Evolutionary conservation across 2,329 filamentous ascomycete genomes (phyloP).

Genomic region (Colletotrichum sp.): DNA sequence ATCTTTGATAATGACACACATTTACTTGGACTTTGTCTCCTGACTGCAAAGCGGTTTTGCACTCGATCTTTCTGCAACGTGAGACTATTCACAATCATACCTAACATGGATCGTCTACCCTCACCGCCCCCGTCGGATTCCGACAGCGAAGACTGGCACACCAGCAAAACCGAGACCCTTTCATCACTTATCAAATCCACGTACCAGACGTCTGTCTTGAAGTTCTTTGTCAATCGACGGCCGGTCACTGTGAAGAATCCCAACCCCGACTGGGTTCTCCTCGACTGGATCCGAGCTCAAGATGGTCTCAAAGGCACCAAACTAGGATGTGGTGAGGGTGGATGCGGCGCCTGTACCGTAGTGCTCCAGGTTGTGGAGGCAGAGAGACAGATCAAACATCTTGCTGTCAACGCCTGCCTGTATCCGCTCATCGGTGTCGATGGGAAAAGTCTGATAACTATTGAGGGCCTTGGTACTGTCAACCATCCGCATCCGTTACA

Average conservation of each 20-base stretch:
- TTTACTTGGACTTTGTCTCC: not conserved
- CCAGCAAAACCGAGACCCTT: not conserved
- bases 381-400: not conserved
- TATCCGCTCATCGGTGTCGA: not conserved
- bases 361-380: not conserved
- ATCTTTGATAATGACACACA: not conserved
- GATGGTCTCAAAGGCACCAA: conserved; percentile 20
- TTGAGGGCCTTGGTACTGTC: not conserved
- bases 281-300: conserved; percentile 28
- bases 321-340: not conserved
- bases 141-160: not conserved
- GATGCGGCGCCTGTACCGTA: not conserved
- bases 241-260: conserved; percentile 25
- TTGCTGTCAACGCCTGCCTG: not conserved
- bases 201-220: conserved; percentile 35
- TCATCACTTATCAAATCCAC: conserved; percentile 21
- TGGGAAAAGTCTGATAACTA: not conserved
- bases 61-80: not conserved
- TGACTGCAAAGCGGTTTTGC: not conserved
- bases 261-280: conserved; percentile 32
- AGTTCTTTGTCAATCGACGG: conserved; percentile 32
- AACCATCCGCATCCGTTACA: not conserved
- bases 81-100: not conserved
- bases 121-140: not conserved
- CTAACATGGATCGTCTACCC: not conserved